A percentile compares a stretch with the other conserved stretches of the same genome.
phyloP scores from a whole-genome alignment of 805 yeast species.

The Wickerhamiella occidentalis region DNA sequence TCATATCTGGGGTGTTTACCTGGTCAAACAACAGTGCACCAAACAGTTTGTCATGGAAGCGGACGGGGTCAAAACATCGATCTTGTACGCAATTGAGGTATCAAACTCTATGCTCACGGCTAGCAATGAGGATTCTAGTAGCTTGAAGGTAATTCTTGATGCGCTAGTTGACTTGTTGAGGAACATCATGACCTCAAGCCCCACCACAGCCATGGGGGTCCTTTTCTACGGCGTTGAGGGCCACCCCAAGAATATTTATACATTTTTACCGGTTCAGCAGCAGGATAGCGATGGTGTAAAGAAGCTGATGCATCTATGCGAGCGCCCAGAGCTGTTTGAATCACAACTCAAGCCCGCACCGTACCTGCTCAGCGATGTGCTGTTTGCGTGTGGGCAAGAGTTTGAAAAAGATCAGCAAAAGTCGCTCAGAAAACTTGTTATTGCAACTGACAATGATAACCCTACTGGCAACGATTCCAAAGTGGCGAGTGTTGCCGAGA shows the following conservation, averaged over 20 bases:
- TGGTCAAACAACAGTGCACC: not conserved
- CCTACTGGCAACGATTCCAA: constrained; percentile 9
- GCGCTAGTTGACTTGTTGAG: constrained; percentile 52
- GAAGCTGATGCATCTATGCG: constrained; percentile 15
- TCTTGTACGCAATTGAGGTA: constrained; percentile 29
- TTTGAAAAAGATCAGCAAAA: constrained; percentile 15
- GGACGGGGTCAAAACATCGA: constrained; percentile 25
- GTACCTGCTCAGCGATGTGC: constrained; percentile 10
- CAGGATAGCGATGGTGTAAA: constrained; percentile 18
- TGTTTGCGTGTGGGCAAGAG: constrained; percentile 8
- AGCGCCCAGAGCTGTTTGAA: not conserved
- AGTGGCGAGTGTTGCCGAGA: constrained; percentile 19
- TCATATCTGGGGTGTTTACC: no score
- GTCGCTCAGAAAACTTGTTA: constrained; percentile 14
- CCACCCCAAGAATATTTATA: constrained; percentile 25
- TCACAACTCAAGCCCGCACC: constrained; percentile 6
- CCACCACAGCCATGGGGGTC: constrained; percentile 66
- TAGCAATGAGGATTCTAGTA: constrained; percentile 13
- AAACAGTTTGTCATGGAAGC: constrained; percentile 1
- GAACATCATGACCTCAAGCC: constrained; percentile 50
- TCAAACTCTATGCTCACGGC: constrained; percentile 23
- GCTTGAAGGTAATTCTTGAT: constrained; percentile 30
- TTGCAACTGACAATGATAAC: constrained; percentile 18
- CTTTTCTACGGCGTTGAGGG: constrained; percentile 34
- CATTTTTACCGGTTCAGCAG: constrained; percentile 12